Conservation (phyloP, 176 grass and related monocot genomes). For the Otatea glauca region DNA sequence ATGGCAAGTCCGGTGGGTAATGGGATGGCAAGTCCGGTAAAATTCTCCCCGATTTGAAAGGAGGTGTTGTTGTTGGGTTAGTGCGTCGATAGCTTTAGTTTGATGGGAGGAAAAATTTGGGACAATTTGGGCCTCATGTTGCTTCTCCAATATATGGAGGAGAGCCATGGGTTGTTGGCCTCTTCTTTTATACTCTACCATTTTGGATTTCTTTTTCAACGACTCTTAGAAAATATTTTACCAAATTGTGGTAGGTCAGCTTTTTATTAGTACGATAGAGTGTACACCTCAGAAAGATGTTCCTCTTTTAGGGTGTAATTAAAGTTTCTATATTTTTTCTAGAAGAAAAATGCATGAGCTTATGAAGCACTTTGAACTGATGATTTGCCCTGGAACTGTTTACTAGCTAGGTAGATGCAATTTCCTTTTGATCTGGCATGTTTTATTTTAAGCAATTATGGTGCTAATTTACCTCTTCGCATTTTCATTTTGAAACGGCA, state of each 20-base stretch:
- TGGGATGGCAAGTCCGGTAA: neutral
- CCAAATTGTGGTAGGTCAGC: neutral
- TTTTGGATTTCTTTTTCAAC: slow-evolving; percentile 16
- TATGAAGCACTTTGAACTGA: neutral
- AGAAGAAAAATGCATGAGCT: neutral
- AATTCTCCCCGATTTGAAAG: slow-evolving; percentile 20
- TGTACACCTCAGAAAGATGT: neutral
- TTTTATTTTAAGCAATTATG: too few relatives aligned
- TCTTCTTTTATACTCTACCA: slow-evolving; percentile 23
- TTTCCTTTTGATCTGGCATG: too few relatives aligned
- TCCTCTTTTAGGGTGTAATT: neutral
- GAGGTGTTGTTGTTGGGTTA: neutral
- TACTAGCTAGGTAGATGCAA: neutral
- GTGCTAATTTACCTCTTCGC: neutral
- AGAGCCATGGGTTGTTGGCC: neutral
- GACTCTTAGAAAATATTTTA: neutral
- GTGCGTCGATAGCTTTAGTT: slow-evolving; percentile 36
- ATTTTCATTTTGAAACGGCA: neutral
- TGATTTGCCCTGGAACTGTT: neutral
- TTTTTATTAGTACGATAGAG: neutral
- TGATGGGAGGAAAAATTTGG: neutral
- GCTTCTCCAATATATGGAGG: slow-evolving; percentile 6
- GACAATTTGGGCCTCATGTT: slow-evolving; percentile 35
- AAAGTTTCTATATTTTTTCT: neutral
- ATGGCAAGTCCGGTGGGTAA: neutral